These are phyloP conservation scores for Lindgomyces ingoldianus DNA, from an alignment of 495 filamentous ascomycete genomes.

Conservation along the genomic window DNA sequence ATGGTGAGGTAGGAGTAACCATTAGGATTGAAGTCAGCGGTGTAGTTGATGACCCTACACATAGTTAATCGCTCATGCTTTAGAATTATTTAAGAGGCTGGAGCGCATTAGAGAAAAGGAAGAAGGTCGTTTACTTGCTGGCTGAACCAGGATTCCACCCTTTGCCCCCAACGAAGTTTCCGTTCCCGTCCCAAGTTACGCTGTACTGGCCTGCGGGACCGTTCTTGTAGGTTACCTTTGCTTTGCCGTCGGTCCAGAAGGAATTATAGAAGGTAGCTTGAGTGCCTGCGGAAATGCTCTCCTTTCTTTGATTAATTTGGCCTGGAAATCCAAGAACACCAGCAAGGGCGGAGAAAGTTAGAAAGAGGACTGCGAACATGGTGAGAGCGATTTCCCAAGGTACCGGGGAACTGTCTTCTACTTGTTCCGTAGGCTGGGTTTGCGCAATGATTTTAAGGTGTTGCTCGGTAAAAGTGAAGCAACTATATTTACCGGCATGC, in stretches of 20 bases:
- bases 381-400: no score
- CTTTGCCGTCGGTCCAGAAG: conserved; percentile 32
- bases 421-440: not conserved
- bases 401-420: not conserved
- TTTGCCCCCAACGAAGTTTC: conserved; percentile 37
- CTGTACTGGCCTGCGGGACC: conserved; percentile 26
- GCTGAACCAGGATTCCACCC: conserved; percentile 34
- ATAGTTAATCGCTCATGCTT: not conserved
- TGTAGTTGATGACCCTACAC: conserved; percentile 50
- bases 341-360: not conserved
- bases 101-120: not conserved
- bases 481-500: not conserved
- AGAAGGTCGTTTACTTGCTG: not conserved
- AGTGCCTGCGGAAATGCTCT: not conserved
- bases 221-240: conserved; percentile 32
- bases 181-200: conserved; percentile 24
- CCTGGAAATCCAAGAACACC: not conserved
- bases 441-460: not conserved
- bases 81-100: not conserved
- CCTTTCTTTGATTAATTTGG: not conserved
- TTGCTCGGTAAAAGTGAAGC: not conserved
- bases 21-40: conserved; percentile 54
- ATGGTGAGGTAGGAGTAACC: conserved; percentile 62
- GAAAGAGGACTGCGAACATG: not conserved
- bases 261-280: conserved; percentile 28